These are phyloP conservation scores for Thelonectria blattea DNA, from an alignment of 2,329 filamentous ascomycete genomes.

Conservation along the genomic window DNA sequence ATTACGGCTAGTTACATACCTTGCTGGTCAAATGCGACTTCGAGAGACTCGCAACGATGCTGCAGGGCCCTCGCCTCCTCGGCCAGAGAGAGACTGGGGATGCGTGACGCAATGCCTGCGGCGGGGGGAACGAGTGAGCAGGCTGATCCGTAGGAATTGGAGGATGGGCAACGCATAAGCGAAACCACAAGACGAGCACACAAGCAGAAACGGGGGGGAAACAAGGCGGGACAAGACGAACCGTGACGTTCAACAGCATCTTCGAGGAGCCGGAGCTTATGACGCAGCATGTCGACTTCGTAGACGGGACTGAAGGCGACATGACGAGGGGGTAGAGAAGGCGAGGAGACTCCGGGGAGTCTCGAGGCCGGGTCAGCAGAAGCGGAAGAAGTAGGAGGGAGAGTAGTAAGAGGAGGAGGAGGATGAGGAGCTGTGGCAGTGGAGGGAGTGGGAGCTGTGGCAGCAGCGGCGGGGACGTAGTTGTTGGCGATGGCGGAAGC, in stretches of 20 bases:
- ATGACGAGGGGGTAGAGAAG: constrained; percentile 55
- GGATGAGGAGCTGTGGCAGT: constrained; percentile 32
- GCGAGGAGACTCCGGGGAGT: constrained; percentile 52
- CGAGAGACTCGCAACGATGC: constrained; percentile 65
- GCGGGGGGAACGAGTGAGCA: constrained; percentile 26
- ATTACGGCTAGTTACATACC: constrained; percentile 33
- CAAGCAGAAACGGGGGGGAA: constrained; percentile 12
- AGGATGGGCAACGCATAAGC: constrained; percentile 10
- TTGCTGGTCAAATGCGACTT: constrained; percentile 54
- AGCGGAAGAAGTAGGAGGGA: neutral
- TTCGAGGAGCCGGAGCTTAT: constrained; percentile 59
- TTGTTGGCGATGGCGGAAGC: neutral
- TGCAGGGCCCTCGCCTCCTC: constrained; percentile 64
- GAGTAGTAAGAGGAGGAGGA: neutral
- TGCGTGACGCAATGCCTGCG: constrained; percentile 39
- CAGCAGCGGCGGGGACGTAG: neutral
- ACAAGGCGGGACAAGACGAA: constrained; percentile 41
- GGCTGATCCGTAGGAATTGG: constrained; percentile 15
- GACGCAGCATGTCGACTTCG: constrained; percentile 62
- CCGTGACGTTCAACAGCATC: constrained; percentile 56
- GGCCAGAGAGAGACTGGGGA: constrained; percentile 57
- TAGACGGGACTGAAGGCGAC: constrained; percentile 53
- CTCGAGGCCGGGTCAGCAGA: constrained; percentile 57
- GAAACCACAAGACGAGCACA: constrained; percentile 17
- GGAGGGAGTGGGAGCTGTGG: neutral